A percentile compares a stretch with the other conserved stretches of the same genome.
Conservation (phyloP, 163 green algal genomes). For the Chlorella variabilis region DNA sequence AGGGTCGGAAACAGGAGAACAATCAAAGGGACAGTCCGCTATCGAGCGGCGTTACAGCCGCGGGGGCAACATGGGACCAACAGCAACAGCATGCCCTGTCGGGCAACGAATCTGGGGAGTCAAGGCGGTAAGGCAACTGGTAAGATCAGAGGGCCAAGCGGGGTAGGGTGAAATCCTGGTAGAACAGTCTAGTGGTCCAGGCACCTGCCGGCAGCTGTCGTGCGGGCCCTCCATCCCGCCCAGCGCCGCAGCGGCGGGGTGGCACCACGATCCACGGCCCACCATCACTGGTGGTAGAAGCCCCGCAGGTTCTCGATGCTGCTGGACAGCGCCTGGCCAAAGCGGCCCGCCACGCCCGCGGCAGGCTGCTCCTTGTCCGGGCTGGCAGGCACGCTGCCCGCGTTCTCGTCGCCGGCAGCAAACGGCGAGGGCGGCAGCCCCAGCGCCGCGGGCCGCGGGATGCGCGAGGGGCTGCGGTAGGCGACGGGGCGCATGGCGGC, state of each 20-base stretch:
- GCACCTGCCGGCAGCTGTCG: too few relatives aligned
- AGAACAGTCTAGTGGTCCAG: too few relatives aligned
- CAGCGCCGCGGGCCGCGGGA: slow-evolving; percentile 1
- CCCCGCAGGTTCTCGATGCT: slow-evolving; percentile 17
- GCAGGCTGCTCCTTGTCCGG: slow-evolving; percentile 11
- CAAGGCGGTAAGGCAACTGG: too few relatives aligned
- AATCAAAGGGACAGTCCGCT: too few relatives aligned
- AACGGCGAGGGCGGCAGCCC: background rate
- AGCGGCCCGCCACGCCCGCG: background rate
- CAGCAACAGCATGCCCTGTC: background rate
- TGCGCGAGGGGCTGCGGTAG: background rate
- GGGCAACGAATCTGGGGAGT: background rate
- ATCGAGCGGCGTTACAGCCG: background rate
- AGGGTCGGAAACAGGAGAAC: too few relatives aligned
- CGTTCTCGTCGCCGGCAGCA: background rate
- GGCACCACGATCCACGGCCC: too few relatives aligned
- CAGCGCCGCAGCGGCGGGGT: too few relatives aligned
- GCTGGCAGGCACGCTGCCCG: background rate
- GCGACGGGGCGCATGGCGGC: background rate
- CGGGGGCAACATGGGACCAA: background rate
- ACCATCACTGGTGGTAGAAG: background rate
- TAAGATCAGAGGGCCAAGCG: too few relatives aligned
- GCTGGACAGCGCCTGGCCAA: background rate
- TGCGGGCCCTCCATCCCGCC: too few relatives aligned
- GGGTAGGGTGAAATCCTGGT: too few relatives aligned